Conservation (phyloP, 2,329 filamentous ascomycete species). For the Teratosphaeria gauchensis region DNA sequence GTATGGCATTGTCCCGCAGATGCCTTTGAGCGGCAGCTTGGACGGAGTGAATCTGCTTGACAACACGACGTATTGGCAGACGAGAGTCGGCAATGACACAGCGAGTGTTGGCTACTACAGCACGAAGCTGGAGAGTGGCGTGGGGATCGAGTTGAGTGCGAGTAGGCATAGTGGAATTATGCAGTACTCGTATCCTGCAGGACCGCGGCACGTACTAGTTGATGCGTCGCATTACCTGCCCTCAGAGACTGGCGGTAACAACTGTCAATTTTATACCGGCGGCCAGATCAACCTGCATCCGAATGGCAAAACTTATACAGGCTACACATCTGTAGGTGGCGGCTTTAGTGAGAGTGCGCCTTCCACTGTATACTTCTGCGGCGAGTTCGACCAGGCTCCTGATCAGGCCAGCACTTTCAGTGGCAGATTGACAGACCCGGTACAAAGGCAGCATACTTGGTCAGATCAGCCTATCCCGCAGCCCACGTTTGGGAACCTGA, state of each 20-base stretch:
- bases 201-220: constrained; percentile 45
- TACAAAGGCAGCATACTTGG: constrained; percentile 13
- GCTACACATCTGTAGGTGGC: constrained; percentile 51
- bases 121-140: constrained; percentile 45
- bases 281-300: constrained; percentile 45
- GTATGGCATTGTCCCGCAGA: constrained; percentile 54
- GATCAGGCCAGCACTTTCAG: constrained; percentile 25
- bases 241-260: constrained; percentile 41
- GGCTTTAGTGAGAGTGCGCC: constrained; percentile 53
- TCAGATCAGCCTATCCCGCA: constrained; percentile 20
- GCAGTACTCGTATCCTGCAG: constrained; percentile 48
- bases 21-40: constrained; percentile 36
- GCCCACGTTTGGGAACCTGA: constrained; percentile 29
- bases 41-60: constrained; percentile 29
- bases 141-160: constrained; percentile 49
- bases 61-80: constrained; percentile 32
- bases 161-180: constrained; percentile 50
- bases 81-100: constrained; percentile 25
- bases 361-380: constrained; percentile 54
- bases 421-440: constrained; percentile 20
- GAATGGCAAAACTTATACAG: constrained; percentile 43
- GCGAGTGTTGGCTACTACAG: constrained; percentile 54
- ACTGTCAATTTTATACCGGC: constrained; percentile 48
- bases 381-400: constrained; percentile 43
- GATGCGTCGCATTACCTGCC: constrained; percentile 55